Evolutionary conservation across 2,329 filamentous ascomycete species (phyloP).

Genomic region (Hypoxylon sp.): DNA sequence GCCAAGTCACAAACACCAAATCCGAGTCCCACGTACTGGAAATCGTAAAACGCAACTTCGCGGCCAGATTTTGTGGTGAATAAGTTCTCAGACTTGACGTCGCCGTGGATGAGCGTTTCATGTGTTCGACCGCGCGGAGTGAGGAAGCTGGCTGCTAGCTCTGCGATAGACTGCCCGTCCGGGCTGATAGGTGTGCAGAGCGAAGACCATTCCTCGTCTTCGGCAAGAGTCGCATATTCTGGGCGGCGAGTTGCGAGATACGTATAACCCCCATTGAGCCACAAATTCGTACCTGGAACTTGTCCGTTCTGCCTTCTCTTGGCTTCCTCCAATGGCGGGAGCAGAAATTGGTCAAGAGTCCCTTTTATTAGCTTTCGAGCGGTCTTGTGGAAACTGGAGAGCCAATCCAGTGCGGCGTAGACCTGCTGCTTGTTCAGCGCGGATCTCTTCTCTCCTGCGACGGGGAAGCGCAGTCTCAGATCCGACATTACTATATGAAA

Average conservation of each 20-base stretch:
- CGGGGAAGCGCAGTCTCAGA: conserved; percentile 63
- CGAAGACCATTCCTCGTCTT: conserved; percentile 66
- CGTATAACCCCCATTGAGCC: conserved; percentile 76
- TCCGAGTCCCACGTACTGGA: conserved; percentile 74
- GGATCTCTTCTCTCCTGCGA: conserved; percentile 66
- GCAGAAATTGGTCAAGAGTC: conserved; percentile 54
- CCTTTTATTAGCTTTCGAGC: conserved; percentile 58
- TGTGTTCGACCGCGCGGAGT: conserved; percentile 56
- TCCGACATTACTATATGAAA: conserved; percentile 62
- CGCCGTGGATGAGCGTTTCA: conserved; percentile 73
- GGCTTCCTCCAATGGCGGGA: conserved; percentile 68
- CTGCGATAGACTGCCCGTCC: conserved; percentile 57
- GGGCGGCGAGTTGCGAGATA: conserved; percentile 72
- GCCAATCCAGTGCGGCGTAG: conserved; percentile 68
- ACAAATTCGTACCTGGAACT: conserved; percentile 54
- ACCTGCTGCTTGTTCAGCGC: conserved; percentile 62
- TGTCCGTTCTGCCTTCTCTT: conserved; percentile 37
- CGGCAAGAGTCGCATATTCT: conserved; percentile 64
- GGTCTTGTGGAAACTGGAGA: conserved; percentile 69
- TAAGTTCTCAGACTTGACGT: conserved; percentile 77
- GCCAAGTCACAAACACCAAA: conserved; percentile 74
- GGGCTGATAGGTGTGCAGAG: conserved; percentile 57
- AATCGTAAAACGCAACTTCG: conserved; percentile 73
- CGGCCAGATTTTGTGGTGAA: conserved; percentile 65
- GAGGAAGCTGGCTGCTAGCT: conserved; percentile 65